A percentile compares a stretch with the other conserved stretches of the same genome.
Conservation (phyloP, 352 stramenopile genomes). For the Globisporangium okanoganense region DNA sequence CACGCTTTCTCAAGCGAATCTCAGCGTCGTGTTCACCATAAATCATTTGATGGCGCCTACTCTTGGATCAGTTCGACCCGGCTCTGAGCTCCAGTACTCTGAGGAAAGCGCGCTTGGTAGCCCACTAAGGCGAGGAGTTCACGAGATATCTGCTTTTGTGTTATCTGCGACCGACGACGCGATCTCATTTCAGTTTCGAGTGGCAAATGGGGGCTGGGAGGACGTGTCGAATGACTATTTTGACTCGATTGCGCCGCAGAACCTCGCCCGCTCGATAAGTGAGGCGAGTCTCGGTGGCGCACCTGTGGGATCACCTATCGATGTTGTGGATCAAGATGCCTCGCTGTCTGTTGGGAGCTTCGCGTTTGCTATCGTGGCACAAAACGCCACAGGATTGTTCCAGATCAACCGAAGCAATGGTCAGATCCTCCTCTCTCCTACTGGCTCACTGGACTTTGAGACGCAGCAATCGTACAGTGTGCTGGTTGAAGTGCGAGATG, state of each 20-base stretch:
- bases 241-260: neutral
- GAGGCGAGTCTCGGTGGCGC: conserved; percentile 3
- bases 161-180: neutral
- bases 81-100: conserved; percentile 1
- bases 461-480: conserved; percentile 2
- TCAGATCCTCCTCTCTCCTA: conserved; percentile 2
- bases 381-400: conserved; percentile 2
- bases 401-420: neutral
- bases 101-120: neutral
- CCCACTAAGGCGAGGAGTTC: conserved; percentile 2
- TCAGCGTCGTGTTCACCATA: conserved; percentile 16
- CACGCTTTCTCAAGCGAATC: conserved; percentile 13
- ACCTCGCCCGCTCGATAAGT: neutral
- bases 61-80: neutral
- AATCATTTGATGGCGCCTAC: conserved; percentile 8
- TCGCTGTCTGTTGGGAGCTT: neutral
- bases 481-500: conserved; percentile 9
- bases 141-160: conserved; percentile 1
- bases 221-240: conserved; percentile 2
- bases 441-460: conserved; percentile 7
- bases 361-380: neutral
- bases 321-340: conserved; percentile 9
- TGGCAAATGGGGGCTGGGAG: conserved; percentile 2
- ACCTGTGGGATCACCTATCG: neutral
- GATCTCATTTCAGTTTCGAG: conserved; percentile 7